Conservation (phyloP, 441 rosid genomes). For the Erodium texanum region DNA sequence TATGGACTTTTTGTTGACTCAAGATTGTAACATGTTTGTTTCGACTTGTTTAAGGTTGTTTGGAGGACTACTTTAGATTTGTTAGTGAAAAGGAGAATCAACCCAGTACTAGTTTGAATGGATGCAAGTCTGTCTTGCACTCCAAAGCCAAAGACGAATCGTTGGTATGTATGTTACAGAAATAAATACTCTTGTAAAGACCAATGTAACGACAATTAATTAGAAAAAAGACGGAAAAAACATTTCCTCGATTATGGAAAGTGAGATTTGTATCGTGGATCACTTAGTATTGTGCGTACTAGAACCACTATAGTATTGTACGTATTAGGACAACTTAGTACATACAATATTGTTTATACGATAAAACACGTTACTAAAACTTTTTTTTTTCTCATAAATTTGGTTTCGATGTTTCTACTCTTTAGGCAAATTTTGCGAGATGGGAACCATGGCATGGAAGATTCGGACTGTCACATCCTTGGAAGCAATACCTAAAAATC, state of each 20-base stretch:
- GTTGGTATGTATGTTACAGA: too few species aligned
- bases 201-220: too few species aligned
- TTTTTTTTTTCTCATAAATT: too few species aligned
- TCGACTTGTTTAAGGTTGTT: slow-evolving; percentile 26
- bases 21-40: not conserved
- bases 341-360: too few species aligned
- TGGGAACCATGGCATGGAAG: slow-evolving; percentile 31
- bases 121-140: slow-evolving; percentile 36
- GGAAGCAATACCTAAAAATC: slow-evolving; percentile 33
- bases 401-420: too few species aligned
- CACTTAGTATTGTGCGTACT: too few species aligned
- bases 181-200: too few species aligned
- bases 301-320: too few species aligned
- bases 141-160: slow-evolving; percentile 52
- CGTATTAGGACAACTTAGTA: too few species aligned
- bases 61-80: slow-evolving; percentile 29
- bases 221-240: too few species aligned
- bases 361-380: too few species aligned
- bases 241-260: not conserved
- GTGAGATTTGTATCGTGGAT: not conserved
- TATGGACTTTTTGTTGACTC: too few species aligned
- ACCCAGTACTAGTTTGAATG: slow-evolving; percentile 15
- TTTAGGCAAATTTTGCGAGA: slow-evolving; percentile 59
- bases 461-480: not conserved
- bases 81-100: slow-evolving; percentile 22